These are phyloP conservation scores for Psilocybe azurescens DNA, from an alignment of 768 basidiomycete genomes.

Conservation along the genomic window DNA sequence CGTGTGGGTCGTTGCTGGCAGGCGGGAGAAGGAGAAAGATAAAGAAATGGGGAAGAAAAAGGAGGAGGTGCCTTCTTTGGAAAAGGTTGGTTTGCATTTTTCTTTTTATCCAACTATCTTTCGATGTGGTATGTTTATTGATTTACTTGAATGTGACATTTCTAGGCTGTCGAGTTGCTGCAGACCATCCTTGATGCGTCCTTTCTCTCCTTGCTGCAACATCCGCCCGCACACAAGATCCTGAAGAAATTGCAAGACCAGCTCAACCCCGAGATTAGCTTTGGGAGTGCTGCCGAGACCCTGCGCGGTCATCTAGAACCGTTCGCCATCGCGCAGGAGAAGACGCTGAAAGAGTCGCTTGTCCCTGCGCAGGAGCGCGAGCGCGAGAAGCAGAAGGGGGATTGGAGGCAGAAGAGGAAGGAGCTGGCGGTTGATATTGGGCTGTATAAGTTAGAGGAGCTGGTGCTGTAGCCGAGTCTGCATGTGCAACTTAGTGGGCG, in stretches of 20 bases:
- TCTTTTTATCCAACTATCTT: not conserved
- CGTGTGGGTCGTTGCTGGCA: constrained; percentile 36
- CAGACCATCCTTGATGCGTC: constrained; percentile 75
- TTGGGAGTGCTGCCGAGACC: constrained; percentile 53
- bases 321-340: constrained; percentile 61
- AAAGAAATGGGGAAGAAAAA: constrained; percentile 18
- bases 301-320: constrained; percentile 68
- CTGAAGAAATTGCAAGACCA: constrained; percentile 54
- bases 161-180: constrained; percentile 62
- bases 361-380: constrained; percentile 36
- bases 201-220: constrained; percentile 69
- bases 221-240: constrained; percentile 60
- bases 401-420: constrained; percentile 61
- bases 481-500: not conserved
- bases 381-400: constrained; percentile 38
- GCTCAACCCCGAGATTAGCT: constrained; percentile 59
- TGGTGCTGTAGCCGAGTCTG: constrained; percentile 48
- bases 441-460: constrained; percentile 74
- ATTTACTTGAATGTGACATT: not conserved
- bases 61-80: constrained; percentile 43
- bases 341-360: constrained; percentile 47
- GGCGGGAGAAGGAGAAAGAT: constrained; percentile 20
- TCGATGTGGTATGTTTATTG: too few relatives aligned
- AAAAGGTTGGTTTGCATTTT: constrained; percentile 39
- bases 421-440: constrained; percentile 54